A percentile compares a stretch with the other conserved stretches of the same genome.
Evolutionary conservation across 2,329 filamentous ascomycete species (phyloP).

Genomic region (Fusarium euwallaceae): DNA sequence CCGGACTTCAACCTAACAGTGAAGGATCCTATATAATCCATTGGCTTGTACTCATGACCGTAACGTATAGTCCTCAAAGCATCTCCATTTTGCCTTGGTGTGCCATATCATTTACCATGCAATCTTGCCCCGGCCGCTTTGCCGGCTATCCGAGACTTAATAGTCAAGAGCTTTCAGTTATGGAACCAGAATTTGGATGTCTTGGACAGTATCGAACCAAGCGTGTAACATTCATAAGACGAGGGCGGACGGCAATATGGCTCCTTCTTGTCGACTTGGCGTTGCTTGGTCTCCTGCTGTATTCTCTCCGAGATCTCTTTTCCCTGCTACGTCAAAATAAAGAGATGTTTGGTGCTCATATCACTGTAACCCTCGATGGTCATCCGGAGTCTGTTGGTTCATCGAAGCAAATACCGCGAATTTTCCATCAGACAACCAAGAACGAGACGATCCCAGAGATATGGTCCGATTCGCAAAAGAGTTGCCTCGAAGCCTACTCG

Average conservation of each 20-base stretch:
- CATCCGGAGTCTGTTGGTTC: constrained; percentile 71
- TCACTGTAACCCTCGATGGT: constrained; percentile 29
- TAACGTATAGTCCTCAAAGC: no score
- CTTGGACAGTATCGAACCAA: not conserved
- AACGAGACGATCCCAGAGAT: constrained; percentile 76
- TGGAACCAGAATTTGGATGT: no score
- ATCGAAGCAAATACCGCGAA: constrained; percentile 78
- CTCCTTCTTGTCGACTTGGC: constrained; percentile 70
- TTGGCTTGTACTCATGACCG: no score
- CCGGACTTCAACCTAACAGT: no score
- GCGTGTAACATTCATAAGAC: not conserved
- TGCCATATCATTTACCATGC: no score
- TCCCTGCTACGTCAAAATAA: constrained; percentile 68
- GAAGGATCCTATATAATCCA: no score
- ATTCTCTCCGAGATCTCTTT: constrained; percentile 77
- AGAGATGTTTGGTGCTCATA: constrained; percentile 43
- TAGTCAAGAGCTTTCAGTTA: no score
- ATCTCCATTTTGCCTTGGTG: no score
- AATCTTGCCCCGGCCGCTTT: no score
- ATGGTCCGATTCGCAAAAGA: constrained; percentile 75
- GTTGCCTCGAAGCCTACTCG: constrained; percentile 74
- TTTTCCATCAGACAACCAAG: constrained; percentile 80
- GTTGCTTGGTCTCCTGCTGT: constrained; percentile 73
- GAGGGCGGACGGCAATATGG: constrained; percentile 62
- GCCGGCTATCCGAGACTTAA: no score